A percentile compares a stretch with the other conserved stretches of the same genome.
Conservation (phyloP, 352 stramenopile species). For the Phytophthora tentaculata region DNA sequence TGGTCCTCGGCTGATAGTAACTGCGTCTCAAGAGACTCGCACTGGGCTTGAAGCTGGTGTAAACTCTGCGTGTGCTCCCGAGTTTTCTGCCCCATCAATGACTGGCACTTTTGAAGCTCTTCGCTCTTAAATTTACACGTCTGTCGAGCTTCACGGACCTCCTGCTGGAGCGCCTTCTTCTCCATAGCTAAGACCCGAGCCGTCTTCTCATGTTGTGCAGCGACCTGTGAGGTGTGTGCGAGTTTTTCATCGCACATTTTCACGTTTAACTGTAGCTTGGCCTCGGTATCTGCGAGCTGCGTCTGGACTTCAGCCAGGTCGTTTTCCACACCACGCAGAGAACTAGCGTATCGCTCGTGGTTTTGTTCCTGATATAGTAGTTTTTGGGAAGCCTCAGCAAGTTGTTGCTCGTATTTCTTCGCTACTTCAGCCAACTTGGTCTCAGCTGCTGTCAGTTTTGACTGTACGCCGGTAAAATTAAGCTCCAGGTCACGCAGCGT, state of each 20-base stretch:
- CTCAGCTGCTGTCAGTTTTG: slow-evolving; percentile 13
- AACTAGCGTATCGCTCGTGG: slow-evolving; percentile 6
- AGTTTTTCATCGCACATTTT: slow-evolving; percentile 10
- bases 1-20: slow-evolving; percentile 29
- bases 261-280: background rate
- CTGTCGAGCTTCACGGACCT: slow-evolving; percentile 23
- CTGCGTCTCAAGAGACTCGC: slow-evolving; percentile 30
- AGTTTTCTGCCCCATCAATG: slow-evolving; percentile 18
- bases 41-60: slow-evolving; percentile 9
- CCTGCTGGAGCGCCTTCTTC: slow-evolving; percentile 28
- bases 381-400: slow-evolving; percentile 5
- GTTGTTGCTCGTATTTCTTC: slow-evolving; percentile 4
- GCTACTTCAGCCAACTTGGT: slow-evolving; percentile 5
- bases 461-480: slow-evolving; percentile 3
- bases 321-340: slow-evolving; percentile 9
- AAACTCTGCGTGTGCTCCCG: slow-evolving; percentile 7
- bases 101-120: slow-evolving; percentile 26
- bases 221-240: background rate
- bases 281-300: slow-evolving; percentile 8
- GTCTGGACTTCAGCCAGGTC: slow-evolving; percentile 6
- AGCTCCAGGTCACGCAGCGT: slow-evolving; percentile 5
- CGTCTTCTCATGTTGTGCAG: slow-evolving; percentile 21
- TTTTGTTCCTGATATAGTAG: slow-evolving; percentile 15
- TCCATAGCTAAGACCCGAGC: slow-evolving; percentile 12
- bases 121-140: slow-evolving; percentile 13